Evolutionary conservation across 768 basidiomycete species (phyloP).

Genomic region (Neoboletus brunneissimus): DNA sequence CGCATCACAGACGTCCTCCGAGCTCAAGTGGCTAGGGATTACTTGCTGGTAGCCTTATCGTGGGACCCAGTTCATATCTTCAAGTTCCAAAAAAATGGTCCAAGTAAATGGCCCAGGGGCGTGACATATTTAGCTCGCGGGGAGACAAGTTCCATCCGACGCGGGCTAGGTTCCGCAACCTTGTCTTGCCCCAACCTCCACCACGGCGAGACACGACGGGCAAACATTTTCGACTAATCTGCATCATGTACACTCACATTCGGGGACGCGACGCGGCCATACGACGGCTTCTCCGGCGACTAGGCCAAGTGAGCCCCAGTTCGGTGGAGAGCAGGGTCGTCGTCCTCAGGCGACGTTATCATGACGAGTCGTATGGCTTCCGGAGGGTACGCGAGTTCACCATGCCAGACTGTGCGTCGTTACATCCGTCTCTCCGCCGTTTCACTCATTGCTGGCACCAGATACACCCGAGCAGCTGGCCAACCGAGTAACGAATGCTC

Average conservation of each 20-base stretch:
- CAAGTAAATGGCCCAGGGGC: neutral
- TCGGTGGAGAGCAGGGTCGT: slow-evolving; percentile 16
- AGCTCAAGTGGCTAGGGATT: neutral
- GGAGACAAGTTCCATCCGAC: slow-evolving; percentile 18
- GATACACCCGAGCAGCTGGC: too few species aligned
- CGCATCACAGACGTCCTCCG: neutral
- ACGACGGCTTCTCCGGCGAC: slow-evolving; percentile 9
- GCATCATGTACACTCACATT: slow-evolving; percentile 17
- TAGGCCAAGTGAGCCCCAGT: neutral
- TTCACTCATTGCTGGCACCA: too few species aligned
- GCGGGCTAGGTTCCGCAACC: neutral
- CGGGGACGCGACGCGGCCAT: slow-evolving; percentile 14
- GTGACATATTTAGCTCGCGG: neutral
- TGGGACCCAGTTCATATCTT: neutral
- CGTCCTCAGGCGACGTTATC: slow-evolving; percentile 45
- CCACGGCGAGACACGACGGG: neutral
- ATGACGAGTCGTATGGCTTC: slow-evolving; percentile 80
- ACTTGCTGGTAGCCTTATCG: neutral
- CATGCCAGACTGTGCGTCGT: slow-evolving; percentile 67
- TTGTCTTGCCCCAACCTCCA: neutral
- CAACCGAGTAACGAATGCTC: slow-evolving; percentile 57
- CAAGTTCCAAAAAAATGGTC: neutral
- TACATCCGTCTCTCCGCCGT: too few species aligned
- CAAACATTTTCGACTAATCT: neutral
- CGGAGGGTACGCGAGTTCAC: slow-evolving; percentile 59